Conservation (phyloP, 768 basidiomycete species). For the Phlebiopsis gigantea region DNA sequence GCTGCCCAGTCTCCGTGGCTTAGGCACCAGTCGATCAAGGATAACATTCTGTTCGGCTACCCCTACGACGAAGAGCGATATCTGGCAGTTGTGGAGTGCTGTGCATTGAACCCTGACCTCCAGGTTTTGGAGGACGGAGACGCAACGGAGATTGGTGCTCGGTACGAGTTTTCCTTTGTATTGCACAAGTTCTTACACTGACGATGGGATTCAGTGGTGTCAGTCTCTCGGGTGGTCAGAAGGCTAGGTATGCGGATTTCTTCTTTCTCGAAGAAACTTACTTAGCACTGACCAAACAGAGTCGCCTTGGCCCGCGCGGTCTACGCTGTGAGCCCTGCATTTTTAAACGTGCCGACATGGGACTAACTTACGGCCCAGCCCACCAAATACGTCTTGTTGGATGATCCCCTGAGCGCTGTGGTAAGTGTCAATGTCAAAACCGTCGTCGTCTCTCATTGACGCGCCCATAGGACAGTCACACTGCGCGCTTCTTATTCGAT, state of each 20-base stretch:
- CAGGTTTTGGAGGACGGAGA: conserved; percentile 85
- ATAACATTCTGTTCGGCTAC: conserved; percentile 59
- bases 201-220: conserved; percentile 53
- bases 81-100: conserved; percentile 71
- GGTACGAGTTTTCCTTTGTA: too few relatives aligned
- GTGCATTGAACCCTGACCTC: conserved; percentile 78
- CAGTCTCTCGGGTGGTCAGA: conserved; percentile 77
- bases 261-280: too few relatives aligned
- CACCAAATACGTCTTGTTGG: conserved; percentile 52
- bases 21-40: conserved; percentile 43
- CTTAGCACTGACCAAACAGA: too few relatives aligned
- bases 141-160: conserved; percentile 75
- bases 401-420: conserved; percentile 80
- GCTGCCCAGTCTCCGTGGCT: conserved; percentile 48
- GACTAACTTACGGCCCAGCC: too few relatives aligned
- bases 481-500: conserved; percentile 57
- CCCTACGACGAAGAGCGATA: conserved; percentile 66
- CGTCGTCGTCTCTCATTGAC: not conserved
- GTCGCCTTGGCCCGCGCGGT: conserved; percentile 82
- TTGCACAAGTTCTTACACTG: too few relatives aligned
- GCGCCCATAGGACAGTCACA: conserved; percentile 57
- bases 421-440: conserved; percentile 34
- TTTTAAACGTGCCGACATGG: not conserved
- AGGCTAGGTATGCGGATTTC: conserved; percentile 59
- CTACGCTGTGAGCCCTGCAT: conserved; percentile 53